Percentiles rank a stretch among this genome's conserved stretches.
phyloP scores from a whole-genome alignment of 2,329 filamentous ascomycete genomes.

The Botrytis cinerea region DNA sequence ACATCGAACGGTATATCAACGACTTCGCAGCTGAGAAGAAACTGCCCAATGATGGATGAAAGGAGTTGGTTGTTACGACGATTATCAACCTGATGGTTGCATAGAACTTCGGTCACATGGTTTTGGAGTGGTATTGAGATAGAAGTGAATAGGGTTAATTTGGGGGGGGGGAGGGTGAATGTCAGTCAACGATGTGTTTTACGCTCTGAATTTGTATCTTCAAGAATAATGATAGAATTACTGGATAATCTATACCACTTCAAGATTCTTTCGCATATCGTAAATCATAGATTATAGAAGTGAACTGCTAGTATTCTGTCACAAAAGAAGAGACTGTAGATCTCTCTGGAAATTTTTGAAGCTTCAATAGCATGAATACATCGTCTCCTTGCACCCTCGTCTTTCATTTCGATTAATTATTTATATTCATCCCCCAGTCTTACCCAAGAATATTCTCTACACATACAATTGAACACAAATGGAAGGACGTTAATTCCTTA shows the following conservation, averaged over 20 bases:
- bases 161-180: not conserved
- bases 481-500: no score
- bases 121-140: not conserved
- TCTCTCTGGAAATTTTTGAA: no score
- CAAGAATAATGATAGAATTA: not conserved
- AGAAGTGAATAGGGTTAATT: not conserved
- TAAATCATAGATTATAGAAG: not conserved
- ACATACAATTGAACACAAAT: no score
- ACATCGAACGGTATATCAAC: not conserved
- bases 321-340: no score
- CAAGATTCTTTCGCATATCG: not conserved
- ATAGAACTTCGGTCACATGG: not conserved
- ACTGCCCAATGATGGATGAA: not conserved
- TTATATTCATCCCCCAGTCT: fast-evolving
- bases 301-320: not conserved
- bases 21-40: not conserved
- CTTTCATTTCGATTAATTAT: not conserved
- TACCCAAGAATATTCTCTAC: no score
- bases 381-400: not conserved
- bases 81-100: not conserved
- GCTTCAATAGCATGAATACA: not conserved
- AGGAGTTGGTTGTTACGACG: not conserved
- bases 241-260: not conserved
- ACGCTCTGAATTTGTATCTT: not conserved
- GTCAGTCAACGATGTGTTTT: not conserved